Evolutionary conservation across 441 rosid genomes (phyloP).

Genomic region (Brassica hybrid): DNA sequence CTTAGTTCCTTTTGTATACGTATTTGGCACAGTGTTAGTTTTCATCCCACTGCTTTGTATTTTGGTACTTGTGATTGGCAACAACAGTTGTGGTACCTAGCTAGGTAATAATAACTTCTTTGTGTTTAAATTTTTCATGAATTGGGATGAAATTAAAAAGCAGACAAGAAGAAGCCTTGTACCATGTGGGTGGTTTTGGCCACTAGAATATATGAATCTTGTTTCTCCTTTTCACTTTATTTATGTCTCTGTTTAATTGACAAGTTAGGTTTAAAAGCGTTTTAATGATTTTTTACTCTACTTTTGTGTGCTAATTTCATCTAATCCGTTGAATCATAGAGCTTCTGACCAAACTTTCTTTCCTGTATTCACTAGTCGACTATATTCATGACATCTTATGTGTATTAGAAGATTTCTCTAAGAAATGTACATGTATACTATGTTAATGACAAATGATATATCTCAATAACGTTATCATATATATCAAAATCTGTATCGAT

Average conservation of each 20-base stretch:
- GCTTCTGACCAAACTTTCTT: slow-evolving; percentile 12
- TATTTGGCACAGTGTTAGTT: slow-evolving; percentile 11
- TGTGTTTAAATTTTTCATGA: background rate
- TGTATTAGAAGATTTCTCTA: background rate
- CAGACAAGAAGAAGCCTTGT: no score
- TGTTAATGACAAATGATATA: background rate
- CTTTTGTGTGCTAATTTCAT: slow-evolving; percentile 14
- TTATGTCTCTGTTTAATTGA: slow-evolving; percentile 21
- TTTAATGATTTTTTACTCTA: background rate
- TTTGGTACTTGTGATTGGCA: slow-evolving; percentile 9
- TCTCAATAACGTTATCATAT: background rate
- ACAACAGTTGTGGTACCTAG: slow-evolving; percentile 11
- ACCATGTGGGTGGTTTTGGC: slow-evolving; percentile 18
- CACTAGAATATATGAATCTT: slow-evolving; percentile 21
- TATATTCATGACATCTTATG: background rate
- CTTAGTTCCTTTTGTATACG: background rate
- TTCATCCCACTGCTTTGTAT: background rate
- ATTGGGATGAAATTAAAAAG: background rate
- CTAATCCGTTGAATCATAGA: background rate
- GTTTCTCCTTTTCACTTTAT: slow-evolving; percentile 8
- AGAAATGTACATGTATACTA: background rate
- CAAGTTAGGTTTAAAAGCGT: slow-evolving; percentile 29
- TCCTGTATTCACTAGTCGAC: background rate
- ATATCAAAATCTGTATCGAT: background rate
- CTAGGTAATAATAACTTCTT: background rate